Conservation (phyloP, 257 asterid species). For the Salvia hispanica region DNA sequence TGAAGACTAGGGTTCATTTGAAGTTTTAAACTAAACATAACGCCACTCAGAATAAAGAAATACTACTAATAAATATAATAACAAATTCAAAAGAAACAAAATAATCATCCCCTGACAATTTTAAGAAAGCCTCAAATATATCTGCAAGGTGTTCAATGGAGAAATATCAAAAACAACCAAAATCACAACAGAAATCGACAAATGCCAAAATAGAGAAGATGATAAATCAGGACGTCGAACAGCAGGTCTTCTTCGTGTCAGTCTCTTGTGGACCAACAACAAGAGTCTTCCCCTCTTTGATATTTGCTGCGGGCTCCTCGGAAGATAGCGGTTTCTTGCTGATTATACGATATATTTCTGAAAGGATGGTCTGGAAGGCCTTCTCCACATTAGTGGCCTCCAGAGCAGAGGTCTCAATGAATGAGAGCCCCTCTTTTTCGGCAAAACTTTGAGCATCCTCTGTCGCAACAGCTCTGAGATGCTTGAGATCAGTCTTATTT, state of each 20-base stretch:
- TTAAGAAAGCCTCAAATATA: neutral
- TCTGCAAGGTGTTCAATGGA: neutral
- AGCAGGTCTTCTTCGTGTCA: constrained; percentile 64
- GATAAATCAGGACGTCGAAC: constrained; percentile 56
- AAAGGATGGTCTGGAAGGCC: constrained; percentile 79
- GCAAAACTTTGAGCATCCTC: constrained; percentile 95
- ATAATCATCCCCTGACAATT: neutral
- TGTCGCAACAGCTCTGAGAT: constrained; percentile 83
- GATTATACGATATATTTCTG: constrained; percentile 77
- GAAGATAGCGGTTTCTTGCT: constrained; percentile 86
- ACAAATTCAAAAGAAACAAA: neutral
- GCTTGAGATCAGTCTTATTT: constrained; percentile 87
- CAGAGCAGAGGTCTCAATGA: constrained; percentile 86
- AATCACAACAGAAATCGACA: neutral
- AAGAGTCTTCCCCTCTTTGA: constrained; percentile 83
- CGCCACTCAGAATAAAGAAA: neutral
- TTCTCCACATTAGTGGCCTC: constrained; percentile 91
- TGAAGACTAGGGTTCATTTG: neutral
- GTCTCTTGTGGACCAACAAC: constrained; percentile 71
- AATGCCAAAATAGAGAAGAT: neutral
- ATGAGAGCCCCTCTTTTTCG: constrained; percentile 84
- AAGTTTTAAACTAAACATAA: neutral
- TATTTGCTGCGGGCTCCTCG: constrained; percentile 55
- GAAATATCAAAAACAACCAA: neutral
- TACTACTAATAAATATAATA: constrained; percentile 7